phyloP scores from a whole-genome alignment of 306 rosid genomes.

The Cicer yamashitae region DNA sequence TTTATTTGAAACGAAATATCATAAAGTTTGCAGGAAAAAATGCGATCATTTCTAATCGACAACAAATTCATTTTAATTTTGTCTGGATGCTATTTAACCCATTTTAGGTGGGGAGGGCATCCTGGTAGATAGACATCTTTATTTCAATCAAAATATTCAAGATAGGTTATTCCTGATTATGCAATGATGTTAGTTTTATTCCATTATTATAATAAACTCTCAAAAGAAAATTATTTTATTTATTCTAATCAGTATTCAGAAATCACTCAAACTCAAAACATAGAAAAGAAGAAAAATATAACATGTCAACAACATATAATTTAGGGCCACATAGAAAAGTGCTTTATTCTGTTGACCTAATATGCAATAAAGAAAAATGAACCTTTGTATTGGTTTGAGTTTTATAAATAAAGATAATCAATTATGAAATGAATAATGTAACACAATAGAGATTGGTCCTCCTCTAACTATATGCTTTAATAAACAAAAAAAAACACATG shows the following conservation, averaged over 20 bases:
- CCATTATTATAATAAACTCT: neutral
- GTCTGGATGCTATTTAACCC: neutral
- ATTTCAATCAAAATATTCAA: conserved; percentile 4
- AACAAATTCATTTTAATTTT: no score
- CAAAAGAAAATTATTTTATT: neutral
- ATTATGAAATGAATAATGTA: neutral
- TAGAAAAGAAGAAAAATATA: neutral
- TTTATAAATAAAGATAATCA: neutral
- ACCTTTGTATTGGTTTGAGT: neutral
- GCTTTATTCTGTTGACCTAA: neutral
- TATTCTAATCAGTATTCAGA: neutral
- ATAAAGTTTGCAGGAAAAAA: neutral
- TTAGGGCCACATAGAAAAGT: conserved; percentile 1
- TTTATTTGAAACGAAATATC: neutral
- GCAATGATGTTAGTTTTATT: neutral
- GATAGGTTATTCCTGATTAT: neutral
- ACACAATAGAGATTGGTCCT: neutral
- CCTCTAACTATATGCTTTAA: neutral
- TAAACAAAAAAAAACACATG: neutral
- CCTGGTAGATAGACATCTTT: neutral
- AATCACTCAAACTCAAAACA: neutral
- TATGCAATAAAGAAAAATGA: neutral
- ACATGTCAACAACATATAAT: neutral
- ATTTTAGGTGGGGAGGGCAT: neutral
- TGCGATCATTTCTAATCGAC: neutral